phyloP scores from a whole-genome alignment of 176 grass and related monocot species.

The Cocos nucifera region DNA sequence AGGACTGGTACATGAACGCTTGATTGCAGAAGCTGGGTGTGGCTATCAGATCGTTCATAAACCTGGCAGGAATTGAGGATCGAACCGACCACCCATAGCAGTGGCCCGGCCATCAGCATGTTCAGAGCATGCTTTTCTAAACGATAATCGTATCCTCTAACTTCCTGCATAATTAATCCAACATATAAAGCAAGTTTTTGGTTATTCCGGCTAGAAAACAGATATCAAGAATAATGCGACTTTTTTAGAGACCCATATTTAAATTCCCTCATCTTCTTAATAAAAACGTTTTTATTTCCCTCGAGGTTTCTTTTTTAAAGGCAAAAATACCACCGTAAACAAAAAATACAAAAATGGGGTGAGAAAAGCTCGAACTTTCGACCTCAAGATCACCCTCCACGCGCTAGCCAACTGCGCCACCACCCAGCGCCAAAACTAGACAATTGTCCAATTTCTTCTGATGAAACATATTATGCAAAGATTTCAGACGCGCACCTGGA shows the following conservation, averaged over 20 bases:
- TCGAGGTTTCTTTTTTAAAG: no score
- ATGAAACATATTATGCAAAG: no score
- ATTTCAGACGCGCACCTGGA: constrained; percentile 12
- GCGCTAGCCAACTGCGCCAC: constrained; percentile 88
- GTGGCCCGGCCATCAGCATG: constrained; percentile 44
- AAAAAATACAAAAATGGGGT: background rate
- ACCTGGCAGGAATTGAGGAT: constrained; percentile 65
- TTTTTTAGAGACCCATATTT: no score
- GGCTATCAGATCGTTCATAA: constrained; percentile 67
- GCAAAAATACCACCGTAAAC: no score
- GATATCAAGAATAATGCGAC: no score
- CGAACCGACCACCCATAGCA: constrained; percentile 53
- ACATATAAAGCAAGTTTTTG: no score
- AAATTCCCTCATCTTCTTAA: no score
- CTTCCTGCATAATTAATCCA: constrained; percentile 13
- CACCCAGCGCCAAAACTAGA: constrained; percentile 12
- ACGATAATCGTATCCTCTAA: background rate
- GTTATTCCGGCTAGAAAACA: no score
- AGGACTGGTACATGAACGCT: constrained; percentile 59
- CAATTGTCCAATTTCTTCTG: no score
- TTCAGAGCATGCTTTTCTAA: constrained; percentile 26
- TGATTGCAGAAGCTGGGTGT: constrained; percentile 73
- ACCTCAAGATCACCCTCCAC: constrained; percentile 15
- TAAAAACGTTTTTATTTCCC: no score
- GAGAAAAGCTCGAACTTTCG: constrained; percentile 27